Percentiles rank a stretch among this genome's conserved stretches.
Conservation (phyloP, 352 stramenopile species). For the Halophytophthora batemanensis region DNA sequence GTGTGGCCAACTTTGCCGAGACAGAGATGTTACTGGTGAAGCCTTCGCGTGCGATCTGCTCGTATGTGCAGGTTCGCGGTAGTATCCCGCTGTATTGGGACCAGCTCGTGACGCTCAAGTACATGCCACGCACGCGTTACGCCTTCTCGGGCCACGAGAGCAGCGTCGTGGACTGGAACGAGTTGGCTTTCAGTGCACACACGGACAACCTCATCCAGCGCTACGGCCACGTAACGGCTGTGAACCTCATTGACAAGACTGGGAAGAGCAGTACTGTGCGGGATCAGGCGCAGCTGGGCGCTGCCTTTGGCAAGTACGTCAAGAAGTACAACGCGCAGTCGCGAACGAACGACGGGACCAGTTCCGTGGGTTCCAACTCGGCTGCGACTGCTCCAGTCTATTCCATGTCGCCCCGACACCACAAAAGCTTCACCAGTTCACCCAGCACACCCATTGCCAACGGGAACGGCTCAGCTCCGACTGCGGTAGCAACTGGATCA, state of each 20-base stretch:
- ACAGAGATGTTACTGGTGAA: slow-evolving; percentile 90
- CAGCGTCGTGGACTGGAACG: slow-evolving; percentile 66
- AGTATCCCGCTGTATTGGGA: slow-evolving; percentile 95
- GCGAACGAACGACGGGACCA: slow-evolving; percentile 43
- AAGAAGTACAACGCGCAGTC: slow-evolving; percentile 84
- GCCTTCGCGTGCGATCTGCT: slow-evolving; percentile 68
- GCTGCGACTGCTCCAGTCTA: slow-evolving; percentile 14
- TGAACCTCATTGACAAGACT: slow-evolving; percentile 94
- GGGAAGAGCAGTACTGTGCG: slow-evolving; percentile 62
- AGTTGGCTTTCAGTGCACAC: slow-evolving; percentile 63
- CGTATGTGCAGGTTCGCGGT: slow-evolving; percentile 92
- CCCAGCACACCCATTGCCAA: slow-evolving; percentile 12
- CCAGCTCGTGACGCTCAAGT: slow-evolving; percentile 88
- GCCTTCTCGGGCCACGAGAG: slow-evolving; percentile 53
- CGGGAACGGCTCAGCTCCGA: slow-evolving; percentile 16
- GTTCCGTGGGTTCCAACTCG: slow-evolving; percentile 17
- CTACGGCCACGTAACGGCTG: slow-evolving; percentile 70
- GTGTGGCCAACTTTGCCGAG: slow-evolving; percentile 93
- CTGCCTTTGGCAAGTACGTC: slow-evolving; percentile 80
- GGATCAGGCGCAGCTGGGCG: slow-evolving; percentile 90
- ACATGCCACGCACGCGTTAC: slow-evolving; percentile 87
- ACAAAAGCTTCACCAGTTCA: slow-evolving; percentile 27
- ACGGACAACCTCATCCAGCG: slow-evolving; percentile 72
- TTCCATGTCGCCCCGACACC: slow-evolving; percentile 38
- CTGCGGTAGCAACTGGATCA: slow-evolving; percentile 3